phyloP scores from a whole-genome alignment of 1,284 basidiomycete species.

The Gymnopus androsaceus region DNA sequence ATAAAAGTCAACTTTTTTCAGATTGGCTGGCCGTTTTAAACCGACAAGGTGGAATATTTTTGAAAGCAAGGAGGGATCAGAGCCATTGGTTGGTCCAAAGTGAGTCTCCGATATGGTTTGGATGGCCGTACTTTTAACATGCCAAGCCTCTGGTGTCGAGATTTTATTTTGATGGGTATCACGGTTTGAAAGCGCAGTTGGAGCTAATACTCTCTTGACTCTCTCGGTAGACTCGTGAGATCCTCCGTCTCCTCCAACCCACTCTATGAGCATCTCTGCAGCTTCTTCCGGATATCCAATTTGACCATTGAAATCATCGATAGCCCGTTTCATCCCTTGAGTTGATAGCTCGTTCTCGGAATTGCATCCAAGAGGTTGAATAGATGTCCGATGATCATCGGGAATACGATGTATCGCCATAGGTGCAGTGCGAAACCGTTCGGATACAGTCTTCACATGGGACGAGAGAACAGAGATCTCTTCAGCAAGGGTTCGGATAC shows the following conservation, averaged over 20 bases:
- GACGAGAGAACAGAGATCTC: constrained; percentile 5
- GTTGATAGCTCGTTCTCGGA: constrained; percentile 16
- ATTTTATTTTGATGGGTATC: constrained; percentile 11
- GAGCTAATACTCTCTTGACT: constrained; percentile 15
- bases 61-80: constrained; percentile 17
- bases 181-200: background rate
- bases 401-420: constrained; percentile 15
- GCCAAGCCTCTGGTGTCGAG: constrained; percentile 18
- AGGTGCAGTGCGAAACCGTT: background rate
- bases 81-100: constrained; percentile 10
- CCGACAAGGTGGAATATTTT: constrained; percentile 4
- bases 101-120: constrained; percentile 10
- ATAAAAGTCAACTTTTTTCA: constrained; percentile 2
- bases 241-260: constrained; percentile 17
- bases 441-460: background rate
- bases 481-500: constrained; percentile 13
- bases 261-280: constrained; percentile 1
- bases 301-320: constrained; percentile 18
- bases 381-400: background rate
- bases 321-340: constrained; percentile 16
- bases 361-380: constrained; percentile 20
- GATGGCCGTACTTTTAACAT: constrained; percentile 12
- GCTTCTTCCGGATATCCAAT: constrained; percentile 17
- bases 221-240: constrained; percentile 15
- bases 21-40: constrained; percentile 11